Conservation (phyloP, 257 asterid genomes). For the Scutellaria baicalensis region DNA sequence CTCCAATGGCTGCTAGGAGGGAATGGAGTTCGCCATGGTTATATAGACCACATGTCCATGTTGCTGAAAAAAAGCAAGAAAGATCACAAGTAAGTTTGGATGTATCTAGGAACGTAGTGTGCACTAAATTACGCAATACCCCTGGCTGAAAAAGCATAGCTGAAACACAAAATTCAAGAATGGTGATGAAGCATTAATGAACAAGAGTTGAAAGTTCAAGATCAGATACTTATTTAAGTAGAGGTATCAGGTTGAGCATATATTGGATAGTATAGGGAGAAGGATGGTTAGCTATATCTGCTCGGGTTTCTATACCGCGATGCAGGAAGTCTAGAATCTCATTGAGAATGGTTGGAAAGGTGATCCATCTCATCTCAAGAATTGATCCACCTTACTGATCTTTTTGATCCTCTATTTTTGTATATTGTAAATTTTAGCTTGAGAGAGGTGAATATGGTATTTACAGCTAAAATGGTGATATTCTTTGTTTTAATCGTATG, state of each 20-base stretch:
- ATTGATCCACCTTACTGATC: not conserved
- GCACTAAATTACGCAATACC: not conserved
- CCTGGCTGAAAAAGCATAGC: not conserved
- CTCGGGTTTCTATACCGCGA: not conserved
- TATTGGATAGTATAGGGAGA: not conserved
- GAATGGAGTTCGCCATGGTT: constrained; percentile 31
- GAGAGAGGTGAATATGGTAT: not conserved
- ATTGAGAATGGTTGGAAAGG: not conserved
- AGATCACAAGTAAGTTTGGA: constrained; percentile 35
- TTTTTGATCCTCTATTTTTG: not conserved
- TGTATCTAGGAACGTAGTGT: not conserved
- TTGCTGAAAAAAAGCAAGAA: constrained; percentile 80
- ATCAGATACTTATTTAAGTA: not conserved
- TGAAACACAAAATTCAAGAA: not conserved
- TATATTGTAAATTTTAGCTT: not conserved
- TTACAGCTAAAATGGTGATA: not conserved
- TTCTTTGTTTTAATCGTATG: not conserved
- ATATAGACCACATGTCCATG: constrained; percentile 55
- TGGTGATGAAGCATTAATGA: not conserved
- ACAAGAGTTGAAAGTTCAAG: constrained; percentile 5
- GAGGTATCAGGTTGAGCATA: not conserved
- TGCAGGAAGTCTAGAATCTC: not conserved
- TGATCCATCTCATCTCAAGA: not conserved
- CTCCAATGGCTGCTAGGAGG: constrained; percentile 73
- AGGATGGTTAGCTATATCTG: not conserved